Base-by-base conservation (phyloP, 2,329 filamentous ascomycete genomes). In the Aspergillus quadrilineatus region DNA sequence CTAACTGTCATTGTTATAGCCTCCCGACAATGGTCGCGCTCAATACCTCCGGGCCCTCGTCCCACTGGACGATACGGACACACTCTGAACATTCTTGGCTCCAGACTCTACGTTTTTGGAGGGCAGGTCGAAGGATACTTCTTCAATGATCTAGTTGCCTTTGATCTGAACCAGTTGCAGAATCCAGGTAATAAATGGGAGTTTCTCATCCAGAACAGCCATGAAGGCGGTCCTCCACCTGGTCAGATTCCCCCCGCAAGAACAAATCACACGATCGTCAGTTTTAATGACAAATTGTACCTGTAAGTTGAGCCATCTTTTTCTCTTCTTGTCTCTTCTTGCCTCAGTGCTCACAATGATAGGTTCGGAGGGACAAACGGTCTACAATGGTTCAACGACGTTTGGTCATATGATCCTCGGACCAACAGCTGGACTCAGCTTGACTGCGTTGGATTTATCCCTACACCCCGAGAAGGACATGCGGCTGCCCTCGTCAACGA, bases 351-450 rank as follows among this genome's bases (percentile, higher is more conserved):
- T 64, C 17, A 64, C 34, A 7, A 4, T 28, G 28, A 3, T 64
- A 94, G 89, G n/a, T 99, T 99, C 71, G 94, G 94, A 65, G 94
- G 94, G 60, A 99, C 94, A 1, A 96, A 99, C 70, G 94, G 94
- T 41, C 85, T 92, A 55, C 87, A 90, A 67, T 99, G 94, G 95
- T 99, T 97, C 78, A 99, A 97, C 73, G 94, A 99, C 71, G 94
- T 99, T 47, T 99, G 94, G 94, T 90, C 88, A 51, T 99, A 94
- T 72, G 93, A 97, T 67, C 89, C 92, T 6, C 82, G 86, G 54
- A 78, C 84, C 45, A 97, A 97, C 73, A 78, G 82, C 55, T 99
- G 94, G 94, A 78, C 85, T 8, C 89, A 95, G 70, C 82, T 96
- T 55, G 93, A 97, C 69, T 99, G 94, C 72, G 97, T 97, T 67